phyloP scores from a whole-genome alignment of 768 basidiomycete genomes.

The Mycena olivaceomarginata region DNA sequence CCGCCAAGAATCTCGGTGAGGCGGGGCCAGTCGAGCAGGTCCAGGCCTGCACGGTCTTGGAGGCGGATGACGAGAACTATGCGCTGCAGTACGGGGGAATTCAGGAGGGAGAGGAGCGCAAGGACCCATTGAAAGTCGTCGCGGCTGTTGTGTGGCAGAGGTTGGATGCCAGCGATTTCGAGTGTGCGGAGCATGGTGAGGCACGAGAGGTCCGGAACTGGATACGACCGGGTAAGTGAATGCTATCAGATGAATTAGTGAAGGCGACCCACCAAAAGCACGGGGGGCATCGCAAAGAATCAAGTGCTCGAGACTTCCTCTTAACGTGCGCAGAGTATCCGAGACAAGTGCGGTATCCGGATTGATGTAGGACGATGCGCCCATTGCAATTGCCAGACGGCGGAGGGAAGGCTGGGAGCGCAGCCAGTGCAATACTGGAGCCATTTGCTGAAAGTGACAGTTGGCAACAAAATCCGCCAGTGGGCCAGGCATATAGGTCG shows the following conservation, averaged over 20 bases:
- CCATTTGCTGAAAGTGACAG: background rate
- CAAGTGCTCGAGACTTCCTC: constrained; percentile 17
- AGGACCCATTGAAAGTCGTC: constrained; percentile 10
- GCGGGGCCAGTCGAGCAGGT: constrained; percentile 15
- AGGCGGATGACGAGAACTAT: constrained; percentile 14
- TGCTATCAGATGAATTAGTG: no score
- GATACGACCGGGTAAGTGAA: no score
- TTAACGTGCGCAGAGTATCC: background rate
- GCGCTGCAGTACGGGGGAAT: background rate
- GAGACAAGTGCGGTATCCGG: background rate
- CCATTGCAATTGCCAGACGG: constrained; percentile 16
- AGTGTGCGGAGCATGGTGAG: constrained; percentile 13
- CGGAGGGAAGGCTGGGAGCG: background rate
- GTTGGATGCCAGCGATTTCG: constrained; percentile 12
- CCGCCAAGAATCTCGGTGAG: background rate
- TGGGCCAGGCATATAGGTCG: background rate
- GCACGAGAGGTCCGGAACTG: constrained; percentile 26
- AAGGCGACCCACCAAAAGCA: no score
- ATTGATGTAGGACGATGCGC: no score
- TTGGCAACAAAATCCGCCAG: constrained; percentile 1
- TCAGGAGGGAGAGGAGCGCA: constrained; percentile 21
- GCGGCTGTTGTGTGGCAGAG: background rate
- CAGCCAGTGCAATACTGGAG: background rate
- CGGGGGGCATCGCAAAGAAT: background rate
- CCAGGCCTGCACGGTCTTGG: background rate